Evolutionary conservation across 2,329 filamentous ascomycete genomes (phyloP), one percentile per base, ranked within the genome.

Genomic region (Arthrinium phaeospermum): DNA sequence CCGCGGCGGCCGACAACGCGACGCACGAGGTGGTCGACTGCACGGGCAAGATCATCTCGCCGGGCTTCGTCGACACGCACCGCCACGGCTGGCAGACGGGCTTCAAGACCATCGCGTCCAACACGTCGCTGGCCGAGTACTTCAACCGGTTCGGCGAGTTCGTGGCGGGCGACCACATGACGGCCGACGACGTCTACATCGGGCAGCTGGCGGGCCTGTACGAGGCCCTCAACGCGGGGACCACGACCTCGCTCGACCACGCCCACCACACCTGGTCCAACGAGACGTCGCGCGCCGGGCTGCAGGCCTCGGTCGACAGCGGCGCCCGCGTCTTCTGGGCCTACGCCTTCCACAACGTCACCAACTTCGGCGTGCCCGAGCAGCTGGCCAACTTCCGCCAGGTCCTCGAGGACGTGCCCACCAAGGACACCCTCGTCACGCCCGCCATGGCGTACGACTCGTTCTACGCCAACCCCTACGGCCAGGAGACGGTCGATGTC

Each of bases 31-130:
- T 84, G 1, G 79, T 90, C n/a, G 84, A 90, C 74, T 85, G 84
- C 51, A 82, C 82, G 0, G 81, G 84, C 70, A 87, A 88, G 75
- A 90, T 89, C 72, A 81, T 90, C 70, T 84, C 84, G 0, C 86
- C 88, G 0, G 88, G 89, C 12, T 89, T 90, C 77, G 81, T 90
- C 72, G 86, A 90, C 77, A 90, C 87, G 0, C 88, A 90, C 74
- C 84, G 85, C 1, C 87, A 89, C 73, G 83, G 85, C 0, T 89
- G 88, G 89, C 87, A 90, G 75, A 89, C 88, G 0, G 86, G 82
- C 13, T 84, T 85, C 75, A 88, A 87, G 75, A 89, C 88, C 0
- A 75, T 90, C 1, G 85, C 74, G 0, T 85, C 87, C 10, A 88
- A 90, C 75, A 86, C 85, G 0, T 86, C 82, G 0, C 78, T 89